phyloP scores from a whole-genome alignment of 2,329 filamentous ascomycete genomes.

The Claviceps monticola region DNA sequence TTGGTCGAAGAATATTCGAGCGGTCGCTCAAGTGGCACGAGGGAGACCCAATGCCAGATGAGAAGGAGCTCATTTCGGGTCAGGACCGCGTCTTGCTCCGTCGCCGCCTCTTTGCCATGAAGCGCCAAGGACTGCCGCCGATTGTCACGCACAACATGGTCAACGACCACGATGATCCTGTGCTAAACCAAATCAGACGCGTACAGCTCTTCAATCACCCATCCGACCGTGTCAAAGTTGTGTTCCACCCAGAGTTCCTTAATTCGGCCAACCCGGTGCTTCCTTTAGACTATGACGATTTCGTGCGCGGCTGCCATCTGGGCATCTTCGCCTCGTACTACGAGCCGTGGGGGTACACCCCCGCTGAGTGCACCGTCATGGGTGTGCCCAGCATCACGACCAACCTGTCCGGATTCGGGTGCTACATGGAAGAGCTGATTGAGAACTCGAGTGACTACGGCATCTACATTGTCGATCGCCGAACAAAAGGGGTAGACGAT shows the following conservation, averaged over 20 bases:
- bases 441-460: conserved; percentile 97
- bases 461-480: conserved; percentile 96
- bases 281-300: conserved; percentile 94
- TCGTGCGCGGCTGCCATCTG: conserved; percentile 90
- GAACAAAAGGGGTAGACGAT: conserved; percentile 91
- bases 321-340: conserved; percentile 97
- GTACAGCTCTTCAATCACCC: conserved; percentile 97
- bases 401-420: conserved; percentile 93
- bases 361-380: conserved; percentile 97
- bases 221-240: conserved; percentile 85
- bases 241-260: conserved; percentile 97
- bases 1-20: conserved; percentile 89
- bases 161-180: conserved; percentile 84
- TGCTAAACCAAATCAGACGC: conserved; percentile 87
- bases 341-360: conserved; percentile 98
- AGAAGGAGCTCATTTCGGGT: conserved; percentile 86
- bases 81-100: conserved; percentile 89
- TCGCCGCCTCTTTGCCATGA: conserved; percentile 90
- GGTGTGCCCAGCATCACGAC: conserved; percentile 97
- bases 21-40: conserved; percentile 92
- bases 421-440: conserved; percentile 98
- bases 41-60: conserved; percentile 82
- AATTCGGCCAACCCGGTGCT: conserved; percentile 92
- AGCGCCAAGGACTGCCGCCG: conserved; percentile 75
- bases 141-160: conserved; percentile 99